A percentile compares a stretch with the other conserved stretches of the same genome.
These are phyloP conservation scores for Torulaspora indica DNA, from an alignment of 805 yeast species.

Conservation along the genomic window DNA sequence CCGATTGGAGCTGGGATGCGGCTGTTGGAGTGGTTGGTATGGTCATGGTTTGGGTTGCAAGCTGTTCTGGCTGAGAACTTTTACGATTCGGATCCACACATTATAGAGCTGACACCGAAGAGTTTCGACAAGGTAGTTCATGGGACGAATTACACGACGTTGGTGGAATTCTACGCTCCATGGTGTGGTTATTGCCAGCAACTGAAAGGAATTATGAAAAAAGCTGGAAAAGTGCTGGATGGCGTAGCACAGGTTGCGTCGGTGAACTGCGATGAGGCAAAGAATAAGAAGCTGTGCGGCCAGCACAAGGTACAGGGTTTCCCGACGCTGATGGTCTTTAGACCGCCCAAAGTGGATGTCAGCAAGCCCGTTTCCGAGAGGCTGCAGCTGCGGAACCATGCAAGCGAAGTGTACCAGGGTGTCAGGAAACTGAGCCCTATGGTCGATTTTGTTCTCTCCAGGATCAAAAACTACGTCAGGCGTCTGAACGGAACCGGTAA, in stretches of 20 bases:
- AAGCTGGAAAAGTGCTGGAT: conserved; percentile 56
- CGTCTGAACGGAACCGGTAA: conserved; percentile 40
- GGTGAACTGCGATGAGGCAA: conserved; percentile 74
- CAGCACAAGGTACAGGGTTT: conserved; percentile 64
- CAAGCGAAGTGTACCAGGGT: conserved; percentile 56
- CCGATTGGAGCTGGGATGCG: conserved; percentile 10
- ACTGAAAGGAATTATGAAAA: conserved; percentile 57
- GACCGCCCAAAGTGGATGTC: conserved; percentile 63
- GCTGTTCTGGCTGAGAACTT: conserved; percentile 25
- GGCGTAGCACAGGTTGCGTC: conserved; percentile 66
- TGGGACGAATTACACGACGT: conserved; percentile 67
- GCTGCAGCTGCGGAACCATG: conserved; percentile 36
- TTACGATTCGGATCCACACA: conserved; percentile 36
- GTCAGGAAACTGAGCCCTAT: conserved; percentile 54
- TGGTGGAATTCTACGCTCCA: conserved; percentile 91
- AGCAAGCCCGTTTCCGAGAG: conserved; percentile 21
- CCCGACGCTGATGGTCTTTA: conserved; percentile 77
- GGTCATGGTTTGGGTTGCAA: conserved; percentile 5
- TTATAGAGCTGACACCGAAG: conserved; percentile 51
- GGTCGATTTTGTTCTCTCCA: conserved; percentile 48
- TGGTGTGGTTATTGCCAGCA: conserved; percentile 96
- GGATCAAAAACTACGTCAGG: conserved; percentile 63
- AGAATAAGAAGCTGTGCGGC: conserved; percentile 66
- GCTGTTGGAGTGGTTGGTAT: conserved; percentile 2
- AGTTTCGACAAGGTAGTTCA: conserved; percentile 65